These are phyloP conservation scores for Chaetomium strumarium DNA, from an alignment of 2,329 filamentous ascomycete species.

Conservation along the genomic window DNA sequence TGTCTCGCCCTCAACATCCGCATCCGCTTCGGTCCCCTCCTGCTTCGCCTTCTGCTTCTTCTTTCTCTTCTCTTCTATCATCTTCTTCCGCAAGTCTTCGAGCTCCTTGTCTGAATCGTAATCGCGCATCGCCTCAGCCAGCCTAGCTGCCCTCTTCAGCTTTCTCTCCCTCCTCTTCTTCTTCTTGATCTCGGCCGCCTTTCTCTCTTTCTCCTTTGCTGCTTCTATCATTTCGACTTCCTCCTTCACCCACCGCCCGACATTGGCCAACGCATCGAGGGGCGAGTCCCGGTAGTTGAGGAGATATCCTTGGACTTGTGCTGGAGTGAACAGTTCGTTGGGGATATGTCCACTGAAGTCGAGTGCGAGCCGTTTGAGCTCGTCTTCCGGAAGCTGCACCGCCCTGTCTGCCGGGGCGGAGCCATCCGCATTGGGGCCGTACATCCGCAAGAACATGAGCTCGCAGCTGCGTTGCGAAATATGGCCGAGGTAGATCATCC, in stretches of 20 bases:
- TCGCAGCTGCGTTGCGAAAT: slow-evolving; percentile 39
- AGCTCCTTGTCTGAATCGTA: slow-evolving; percentile 13
- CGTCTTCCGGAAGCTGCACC: slow-evolving; percentile 17
- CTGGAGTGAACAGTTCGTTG: slow-evolving; percentile 41
- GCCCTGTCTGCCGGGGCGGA: slow-evolving; percentile 8
- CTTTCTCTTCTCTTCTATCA: slow-evolving; percentile 4
- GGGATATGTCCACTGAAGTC: slow-evolving; percentile 51
- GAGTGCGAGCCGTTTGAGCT: slow-evolving; percentile 41
- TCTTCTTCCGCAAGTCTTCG: slow-evolving; percentile 7
- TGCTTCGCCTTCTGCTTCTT: not conserved
- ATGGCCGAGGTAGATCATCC: slow-evolving; percentile 52
- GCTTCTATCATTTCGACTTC: slow-evolving; percentile 29
- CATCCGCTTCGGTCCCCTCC: not conserved
- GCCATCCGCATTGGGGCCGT: slow-evolving; percentile 29
- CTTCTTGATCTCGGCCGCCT: slow-evolving; percentile 19
- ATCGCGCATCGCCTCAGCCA: slow-evolving; percentile 12
- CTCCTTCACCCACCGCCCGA: slow-evolving; percentile 33
- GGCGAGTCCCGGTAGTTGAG: slow-evolving; percentile 39
- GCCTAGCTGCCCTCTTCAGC: not conserved
- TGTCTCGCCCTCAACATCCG: not conserved
- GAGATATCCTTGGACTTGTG: slow-evolving; percentile 45
- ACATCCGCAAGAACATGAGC: slow-evolving; percentile 45
- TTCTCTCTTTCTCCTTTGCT: slow-evolving; percentile 23
- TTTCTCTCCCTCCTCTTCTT: slow-evolving; percentile 18
- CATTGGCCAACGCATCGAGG: slow-evolving; percentile 30